Evolutionary conservation across 2,329 filamentous ascomycete genomes (phyloP), one percentile per base, ranked within the genome.

Genomic region (Aspergillus terreus): DNA sequence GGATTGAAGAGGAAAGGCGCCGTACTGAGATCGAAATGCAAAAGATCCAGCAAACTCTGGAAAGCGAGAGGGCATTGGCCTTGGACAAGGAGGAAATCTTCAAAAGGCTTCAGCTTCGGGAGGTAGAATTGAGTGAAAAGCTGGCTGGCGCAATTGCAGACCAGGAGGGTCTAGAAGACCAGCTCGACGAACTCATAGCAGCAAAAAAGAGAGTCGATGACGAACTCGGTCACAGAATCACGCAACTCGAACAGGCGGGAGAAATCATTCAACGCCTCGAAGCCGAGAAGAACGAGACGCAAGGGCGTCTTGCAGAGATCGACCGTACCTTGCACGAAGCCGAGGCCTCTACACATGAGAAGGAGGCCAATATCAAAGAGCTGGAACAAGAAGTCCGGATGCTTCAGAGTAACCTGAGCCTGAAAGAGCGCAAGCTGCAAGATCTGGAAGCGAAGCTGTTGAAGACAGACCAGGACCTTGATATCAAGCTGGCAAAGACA

Each of bases 61-160:
- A 99, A 70, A 96, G 92, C 59, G 95, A 99, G 71, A 85, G 94
- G 46, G 90, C 92, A n/a, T 79, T 99, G 40, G 94, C 94, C 1
- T 77, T 99, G 4, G 94, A 99, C 72, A 99, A 99, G 69, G 95
- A 99, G 67, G 94, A 99, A 64, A 99, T 99, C 54, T 99, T 97
- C 78, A 95, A 92, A 67, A 84, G 95, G n/a, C 78, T 99, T 19
- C 94, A 96, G 66, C 77, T 86, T 48, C 87, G 94, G n/a, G 94
- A 99, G 71, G 81, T 85, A 10, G 92, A 99, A 67, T 81, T 99
- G 4, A 89, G 87, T 47, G 95, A 99, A 64, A 96, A 97, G 74
- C 81, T 99, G 25, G 83, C 90, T 35, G 92, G 89, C 36, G 92
- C 92, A 27, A 84, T 97, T 53, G 88, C 95, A 19, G 95, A 99